Evolutionary conservation across 2,329 filamentous ascomycete genomes (phyloP).

Genomic region (Ustulina deusta): DNA sequence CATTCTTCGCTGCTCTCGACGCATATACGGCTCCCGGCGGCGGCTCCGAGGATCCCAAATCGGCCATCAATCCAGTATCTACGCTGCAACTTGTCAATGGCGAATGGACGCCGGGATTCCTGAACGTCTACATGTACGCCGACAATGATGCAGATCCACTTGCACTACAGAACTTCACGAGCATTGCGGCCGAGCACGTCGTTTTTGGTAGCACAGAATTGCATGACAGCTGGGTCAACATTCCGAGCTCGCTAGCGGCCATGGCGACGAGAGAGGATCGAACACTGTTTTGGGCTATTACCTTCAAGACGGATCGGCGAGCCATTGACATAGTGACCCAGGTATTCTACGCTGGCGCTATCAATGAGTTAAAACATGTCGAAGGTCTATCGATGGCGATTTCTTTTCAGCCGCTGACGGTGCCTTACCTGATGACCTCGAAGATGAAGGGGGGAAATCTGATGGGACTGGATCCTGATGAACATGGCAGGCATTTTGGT

Average conservation of each 20-base stretch:
- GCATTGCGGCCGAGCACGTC: not conserved
- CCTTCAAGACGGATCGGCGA: not conserved
- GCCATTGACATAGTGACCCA: conserved; percentile 3
- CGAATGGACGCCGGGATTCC: too few species aligned
- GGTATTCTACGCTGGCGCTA: not conserved
- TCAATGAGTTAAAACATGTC: not conserved
- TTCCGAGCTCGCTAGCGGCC: not conserved
- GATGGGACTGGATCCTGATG: conserved; percentile 1
- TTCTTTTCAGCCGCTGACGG: conserved; percentile 7
- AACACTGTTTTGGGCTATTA: conserved; percentile 10
- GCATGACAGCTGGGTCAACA: not conserved
- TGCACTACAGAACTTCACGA: not conserved
- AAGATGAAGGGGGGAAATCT: not conserved
- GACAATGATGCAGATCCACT: too few species aligned
- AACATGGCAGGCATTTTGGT: conserved; percentile 13
- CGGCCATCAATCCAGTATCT: conserved; percentile 4
- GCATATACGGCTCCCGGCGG: conserved; percentile 10
- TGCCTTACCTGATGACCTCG: not conserved
- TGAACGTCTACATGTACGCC: too few species aligned
- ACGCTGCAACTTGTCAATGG: too few species aligned
- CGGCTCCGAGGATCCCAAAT: conserved; percentile 4
- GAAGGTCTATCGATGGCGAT: not conserved
- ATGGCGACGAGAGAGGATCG: not conserved
- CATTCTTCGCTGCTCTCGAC: not conserved
- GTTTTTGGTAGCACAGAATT: not conserved